phyloP scores from a whole-genome alignment of 495 filamentous ascomycete genomes.

The Lasiosphaeriaceae sp. region DNA sequence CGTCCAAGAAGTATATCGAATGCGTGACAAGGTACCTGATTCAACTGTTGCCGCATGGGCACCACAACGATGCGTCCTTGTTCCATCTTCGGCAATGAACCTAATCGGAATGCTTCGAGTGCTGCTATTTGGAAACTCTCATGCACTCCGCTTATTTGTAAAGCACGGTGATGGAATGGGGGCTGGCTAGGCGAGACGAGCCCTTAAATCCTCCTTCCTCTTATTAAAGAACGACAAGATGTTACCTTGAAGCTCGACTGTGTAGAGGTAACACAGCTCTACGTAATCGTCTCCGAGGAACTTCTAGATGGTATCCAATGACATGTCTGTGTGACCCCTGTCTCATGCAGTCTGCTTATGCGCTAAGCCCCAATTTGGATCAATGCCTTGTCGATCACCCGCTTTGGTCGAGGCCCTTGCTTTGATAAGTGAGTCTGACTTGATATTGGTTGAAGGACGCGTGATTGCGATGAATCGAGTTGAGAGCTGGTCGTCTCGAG shows the following conservation, averaged over 20 bases:
- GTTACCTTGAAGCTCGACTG: too few relatives aligned
- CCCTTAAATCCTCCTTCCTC: too few relatives aligned
- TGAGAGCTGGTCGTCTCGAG: too few relatives aligned
- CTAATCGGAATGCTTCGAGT: too few relatives aligned
- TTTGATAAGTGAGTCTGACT: not conserved
- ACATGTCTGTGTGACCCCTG: not conserved
- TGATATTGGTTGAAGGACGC: too few relatives aligned
- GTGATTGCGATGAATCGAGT: too few relatives aligned
- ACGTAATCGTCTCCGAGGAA: too few relatives aligned
- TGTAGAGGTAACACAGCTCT: too few relatives aligned
- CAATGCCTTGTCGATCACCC: not conserved
- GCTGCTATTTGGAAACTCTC: not conserved
- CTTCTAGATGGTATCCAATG: not conserved
- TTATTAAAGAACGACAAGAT: too few relatives aligned
- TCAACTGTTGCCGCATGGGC: not conserved
- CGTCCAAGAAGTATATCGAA: too few relatives aligned
- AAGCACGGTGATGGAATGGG: not conserved
- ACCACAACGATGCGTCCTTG: not conserved
- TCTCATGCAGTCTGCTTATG: not conserved
- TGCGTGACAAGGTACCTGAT: not conserved
- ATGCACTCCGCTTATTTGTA: not conserved
- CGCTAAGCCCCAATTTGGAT: not conserved
- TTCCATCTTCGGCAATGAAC: not conserved
- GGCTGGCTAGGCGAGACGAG: too few relatives aligned
- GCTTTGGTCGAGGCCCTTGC: not conserved